phyloP scores from a whole-genome alignment of 768 basidiomycete species.

The Pholiota molesta region DNA sequence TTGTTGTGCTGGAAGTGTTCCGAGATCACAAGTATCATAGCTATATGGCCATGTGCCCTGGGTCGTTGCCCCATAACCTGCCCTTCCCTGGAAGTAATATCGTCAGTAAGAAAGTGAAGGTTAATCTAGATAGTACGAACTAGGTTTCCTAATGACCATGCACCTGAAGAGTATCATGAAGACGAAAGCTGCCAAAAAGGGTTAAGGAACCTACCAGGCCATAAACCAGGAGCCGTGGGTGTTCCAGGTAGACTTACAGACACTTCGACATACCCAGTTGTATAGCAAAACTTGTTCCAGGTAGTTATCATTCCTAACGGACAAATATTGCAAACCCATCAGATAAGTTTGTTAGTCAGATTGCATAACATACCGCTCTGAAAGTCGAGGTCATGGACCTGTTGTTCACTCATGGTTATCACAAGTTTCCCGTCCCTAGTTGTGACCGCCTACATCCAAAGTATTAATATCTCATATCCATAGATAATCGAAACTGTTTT shows the following conservation, averaged over 20 bases:
- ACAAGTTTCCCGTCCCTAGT: slow-evolving; percentile 80
- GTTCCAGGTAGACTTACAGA: slow-evolving; percentile 78
- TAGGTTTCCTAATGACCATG: slow-evolving; percentile 80
- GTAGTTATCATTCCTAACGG: slow-evolving; percentile 67
- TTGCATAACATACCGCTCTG: slow-evolving; percentile 54
- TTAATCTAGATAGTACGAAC: slow-evolving; percentile 33
- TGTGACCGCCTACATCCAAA: slow-evolving; percentile 53
- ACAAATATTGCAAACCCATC: no score
- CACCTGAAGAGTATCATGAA: slow-evolving; percentile 36
- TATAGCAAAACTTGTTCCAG: slow-evolving; percentile 97
- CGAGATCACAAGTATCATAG: slow-evolving; percentile 83
- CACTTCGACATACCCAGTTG: slow-evolving; percentile 87
- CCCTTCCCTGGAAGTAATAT: slow-evolving; percentile 61
- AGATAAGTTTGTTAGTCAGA: no score
- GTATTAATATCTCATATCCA: slow-evolving; percentile 14
- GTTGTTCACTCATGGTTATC: slow-evolving; percentile 74
- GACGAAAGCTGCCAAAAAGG: not conserved
- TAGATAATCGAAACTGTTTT: not conserved
- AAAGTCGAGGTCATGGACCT: slow-evolving; percentile 82
- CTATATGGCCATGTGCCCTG: slow-evolving; percentile 89
- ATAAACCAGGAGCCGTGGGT: slow-evolving; percentile 66
- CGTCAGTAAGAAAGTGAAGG: not conserved
- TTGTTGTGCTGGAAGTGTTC: slow-evolving; percentile 86
- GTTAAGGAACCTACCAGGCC: slow-evolving; percentile 65
- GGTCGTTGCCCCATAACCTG: slow-evolving; percentile 89